Evolutionary conservation across 352 stramenopile species (phyloP).

Genomic region (Pythium brachiatum): DNA sequence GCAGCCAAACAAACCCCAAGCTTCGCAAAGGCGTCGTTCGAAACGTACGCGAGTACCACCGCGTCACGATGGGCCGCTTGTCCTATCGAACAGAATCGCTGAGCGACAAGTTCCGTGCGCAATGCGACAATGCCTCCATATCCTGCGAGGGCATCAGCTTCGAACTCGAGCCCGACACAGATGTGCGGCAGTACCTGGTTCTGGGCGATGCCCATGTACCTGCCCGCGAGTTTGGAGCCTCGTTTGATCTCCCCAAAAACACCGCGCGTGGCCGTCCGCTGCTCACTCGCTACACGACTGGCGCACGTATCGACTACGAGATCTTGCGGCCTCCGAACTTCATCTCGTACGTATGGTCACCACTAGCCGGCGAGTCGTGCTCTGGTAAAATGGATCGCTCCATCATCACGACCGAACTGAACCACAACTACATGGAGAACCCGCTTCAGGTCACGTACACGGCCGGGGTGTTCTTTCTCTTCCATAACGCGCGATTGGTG

Average conservation of each 20-base stretch:
- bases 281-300: conserved; percentile 6
- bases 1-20: neutral
- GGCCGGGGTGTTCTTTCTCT: conserved; percentile 5
- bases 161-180: neutral
- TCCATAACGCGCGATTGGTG: conserved; percentile 2
- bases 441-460: conserved; percentile 6
- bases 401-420: conserved; percentile 6
- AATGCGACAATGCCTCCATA: neutral
- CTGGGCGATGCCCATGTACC: neutral
- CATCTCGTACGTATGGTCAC: neutral
- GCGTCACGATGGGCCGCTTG: conserved; percentile 3
- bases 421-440: conserved; percentile 13
- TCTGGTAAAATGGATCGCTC: conserved; percentile 11
- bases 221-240: conserved; percentile 3
- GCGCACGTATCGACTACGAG: conserved; percentile 9
- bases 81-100: neutral
- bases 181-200: neutral
- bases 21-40: neutral
- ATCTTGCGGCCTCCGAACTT: conserved; percentile 11
- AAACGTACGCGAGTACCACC: conserved; percentile 7
- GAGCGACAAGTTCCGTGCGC: neutral
- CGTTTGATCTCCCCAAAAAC: conserved; percentile 2
- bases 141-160: neutral
- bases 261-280: neutral
- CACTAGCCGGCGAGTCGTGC: neutral